Percentiles rank a stretch among this genome's conserved stretches.
These are phyloP conservation scores for Colletotrichum lupini DNA, from an alignment of 2,329 filamentous ascomycete species.

Conservation along the genomic window DNA sequence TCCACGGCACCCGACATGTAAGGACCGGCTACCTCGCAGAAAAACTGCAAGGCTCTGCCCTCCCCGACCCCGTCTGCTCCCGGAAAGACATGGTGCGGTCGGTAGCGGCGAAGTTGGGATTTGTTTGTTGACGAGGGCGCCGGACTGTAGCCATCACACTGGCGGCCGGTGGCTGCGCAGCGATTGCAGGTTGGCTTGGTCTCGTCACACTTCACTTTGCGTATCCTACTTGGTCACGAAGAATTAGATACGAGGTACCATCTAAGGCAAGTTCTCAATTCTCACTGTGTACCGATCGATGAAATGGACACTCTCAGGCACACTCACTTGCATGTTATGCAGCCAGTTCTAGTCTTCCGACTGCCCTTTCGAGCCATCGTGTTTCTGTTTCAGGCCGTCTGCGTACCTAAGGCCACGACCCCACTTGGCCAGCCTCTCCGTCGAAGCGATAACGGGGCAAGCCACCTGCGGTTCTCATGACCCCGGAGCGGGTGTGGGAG, in stretches of 20 bases:
- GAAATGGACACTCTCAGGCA: not conserved
- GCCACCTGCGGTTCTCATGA: not conserved
- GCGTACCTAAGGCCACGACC: not conserved
- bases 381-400: not conserved
- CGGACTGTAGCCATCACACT: slow-evolving; percentile 63
- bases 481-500: not conserved
- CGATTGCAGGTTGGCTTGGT: slow-evolving; percentile 62
- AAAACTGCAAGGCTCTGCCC: slow-evolving; percentile 17
- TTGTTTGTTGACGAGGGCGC: not conserved
- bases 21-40: slow-evolving; percentile 16
- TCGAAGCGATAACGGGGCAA: not conserved
- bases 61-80: not conserved
- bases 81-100: not conserved
- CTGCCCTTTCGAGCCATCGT: slow-evolving; percentile 25
- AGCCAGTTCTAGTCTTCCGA: slow-evolving; percentile 59
- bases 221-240: slow-evolving; percentile 50
- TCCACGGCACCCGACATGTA: slow-evolving; percentile 21
- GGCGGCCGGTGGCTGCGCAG: slow-evolving; percentile 64
- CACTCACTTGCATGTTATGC: slow-evolving; percentile 64
- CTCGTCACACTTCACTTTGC: slow-evolving; percentile 69
- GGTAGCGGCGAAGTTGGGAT: not conserved
- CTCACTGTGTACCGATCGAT: not conserved
- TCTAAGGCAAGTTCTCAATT: not conserved
- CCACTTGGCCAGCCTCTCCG: not conserved
- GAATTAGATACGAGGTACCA: not conserved